phyloP scores from a whole-genome alignment of 345 rosid species.

The Citrus maxima region DNA sequence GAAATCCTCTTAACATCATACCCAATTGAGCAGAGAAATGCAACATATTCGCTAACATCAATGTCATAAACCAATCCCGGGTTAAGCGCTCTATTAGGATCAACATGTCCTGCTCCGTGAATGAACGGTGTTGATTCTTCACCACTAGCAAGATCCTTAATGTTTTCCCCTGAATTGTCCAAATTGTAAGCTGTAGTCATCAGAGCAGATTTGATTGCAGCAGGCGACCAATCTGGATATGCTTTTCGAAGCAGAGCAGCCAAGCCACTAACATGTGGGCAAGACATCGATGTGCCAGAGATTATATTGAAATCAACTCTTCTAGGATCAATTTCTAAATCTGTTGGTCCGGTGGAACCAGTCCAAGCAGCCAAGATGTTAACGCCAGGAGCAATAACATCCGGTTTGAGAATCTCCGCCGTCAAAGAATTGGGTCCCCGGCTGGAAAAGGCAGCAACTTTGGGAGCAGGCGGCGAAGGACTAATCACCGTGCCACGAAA shows the following conservation, averaged over 20 bases:
- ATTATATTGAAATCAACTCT: slow-evolving; percentile 66
- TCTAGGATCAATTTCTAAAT: slow-evolving; percentile 58
- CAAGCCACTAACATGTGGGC: slow-evolving; percentile 84
- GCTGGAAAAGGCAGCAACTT: slow-evolving; percentile 70
- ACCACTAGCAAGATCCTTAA: slow-evolving; percentile 74
- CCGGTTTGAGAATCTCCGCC: slow-evolving; percentile 69
- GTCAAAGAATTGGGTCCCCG: slow-evolving; percentile 67
- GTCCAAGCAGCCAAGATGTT: slow-evolving; percentile 90
- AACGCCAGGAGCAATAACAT: slow-evolving; percentile 83
- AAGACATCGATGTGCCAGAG: slow-evolving; percentile 90
- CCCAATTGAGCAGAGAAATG: slow-evolving; percentile 86
- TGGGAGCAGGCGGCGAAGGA: slow-evolving; percentile 57
- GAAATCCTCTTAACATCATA: slow-evolving; percentile 49
- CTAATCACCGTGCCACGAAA: slow-evolving; percentile 53
- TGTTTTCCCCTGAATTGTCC: slow-evolving; percentile 60
- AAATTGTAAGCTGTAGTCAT: slow-evolving; percentile 70
- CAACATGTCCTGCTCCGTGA: slow-evolving; percentile 85
- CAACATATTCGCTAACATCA: slow-evolving; percentile 38
- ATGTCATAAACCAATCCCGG: slow-evolving; percentile 84
- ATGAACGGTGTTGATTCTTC: slow-evolving; percentile 59
- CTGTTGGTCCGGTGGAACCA: slow-evolving; percentile 53
- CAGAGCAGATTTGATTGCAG: slow-evolving; percentile 66
- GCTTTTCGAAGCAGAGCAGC: slow-evolving; percentile 70
- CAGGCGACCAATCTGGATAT: slow-evolving; percentile 68
- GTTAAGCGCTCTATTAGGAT: slow-evolving; percentile 71